Base-by-base conservation (phyloP, 345 rosid genomes). In the Corchorus olitorius region DNA sequence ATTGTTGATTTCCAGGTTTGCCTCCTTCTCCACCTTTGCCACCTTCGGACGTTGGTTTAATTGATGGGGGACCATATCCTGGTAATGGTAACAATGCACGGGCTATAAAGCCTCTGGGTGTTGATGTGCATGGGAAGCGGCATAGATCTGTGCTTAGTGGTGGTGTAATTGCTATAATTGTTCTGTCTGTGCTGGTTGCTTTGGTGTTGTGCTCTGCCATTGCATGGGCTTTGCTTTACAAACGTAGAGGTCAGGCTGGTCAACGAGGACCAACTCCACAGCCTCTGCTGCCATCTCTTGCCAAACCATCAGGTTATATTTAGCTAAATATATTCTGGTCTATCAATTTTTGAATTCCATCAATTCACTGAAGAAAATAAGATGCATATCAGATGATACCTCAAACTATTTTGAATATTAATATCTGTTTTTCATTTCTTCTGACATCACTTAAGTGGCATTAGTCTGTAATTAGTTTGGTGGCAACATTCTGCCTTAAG, bases 21-120 rank as follows among this genome's bases (percentile, higher is more conserved):
- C 99, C 99, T 6, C 88, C 93, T 54, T 88, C 99, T 76, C 99
- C 99, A 1, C 99, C 99, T 70, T 81, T 80, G 39, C 73, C 73
- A 34, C 77, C 90, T 69, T 86, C 94, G 0, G 86, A 82, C 70
- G 84, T 81, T 84, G 63, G 75, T 59, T 86, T 89, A 34, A 79
- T 83, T 22, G 93, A 92, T 85, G 88, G 69, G 37, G 94, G 88
- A 20, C 94, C 99, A 49, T 93, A 79, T 81, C 65, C 94, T 0
- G 91, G 90, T 74, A 79, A 62, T 80, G 72, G 81, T 73, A 86
- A 85, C 72, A 89, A 89, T 81, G 86, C 80, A 65, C 85, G 92
- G 84, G 79, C 83, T 5, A 74, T 83, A 79, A 96, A 92, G 83
- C 99, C 99, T 16, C 81, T 92, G 0, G 99, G 98, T n/a, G 98